Evolutionary conservation across 495 filamentous ascomycete genomes (phyloP).

Genomic region (Penicillium nucicola): DNA sequence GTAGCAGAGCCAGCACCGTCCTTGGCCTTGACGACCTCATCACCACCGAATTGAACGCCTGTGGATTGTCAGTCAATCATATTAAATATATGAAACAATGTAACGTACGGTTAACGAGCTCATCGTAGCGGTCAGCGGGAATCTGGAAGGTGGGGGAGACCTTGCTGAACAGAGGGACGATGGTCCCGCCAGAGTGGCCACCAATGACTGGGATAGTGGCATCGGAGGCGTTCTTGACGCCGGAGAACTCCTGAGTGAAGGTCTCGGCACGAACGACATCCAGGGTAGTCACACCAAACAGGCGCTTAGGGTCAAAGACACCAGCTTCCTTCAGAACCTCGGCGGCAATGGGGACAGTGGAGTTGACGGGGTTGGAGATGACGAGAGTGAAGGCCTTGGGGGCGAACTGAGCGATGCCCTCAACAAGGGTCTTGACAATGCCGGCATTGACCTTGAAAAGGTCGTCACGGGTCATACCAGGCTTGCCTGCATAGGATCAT

Average conservation of each 20-base stretch:
- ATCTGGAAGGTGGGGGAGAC: constrained; percentile 75
- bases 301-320: constrained; percentile 87
- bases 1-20: constrained; percentile 93
- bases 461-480: constrained; percentile 98
- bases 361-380: constrained; percentile 99
- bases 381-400: constrained; percentile 92
- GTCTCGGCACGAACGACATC: constrained; percentile 98
- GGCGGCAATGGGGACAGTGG: constrained; percentile 94
- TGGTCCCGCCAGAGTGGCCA: constrained; percentile 95
- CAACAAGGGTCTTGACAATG: constrained; percentile 83
- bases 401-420: constrained; percentile 77
- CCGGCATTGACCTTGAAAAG: constrained; percentile 98
- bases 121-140: constrained; percentile 81
- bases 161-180: constrained; percentile 95
- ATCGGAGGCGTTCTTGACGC: constrained; percentile 76
- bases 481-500: constrained; percentile 66
- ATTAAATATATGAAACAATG: neutral
- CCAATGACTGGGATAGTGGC: constrained; percentile 88
- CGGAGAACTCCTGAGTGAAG: constrained; percentile 83
- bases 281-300: constrained; percentile 97
- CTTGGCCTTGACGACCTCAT: constrained; percentile 98
- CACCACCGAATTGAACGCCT: constrained; percentile 96
- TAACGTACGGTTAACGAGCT: constrained; percentile 74
- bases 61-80: constrained; percentile 7
- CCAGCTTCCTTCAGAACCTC: constrained; percentile 90